Base-by-base conservation (phyloP, 495 filamentous ascomycete species). In the Margaritispora aquatica region DNA sequence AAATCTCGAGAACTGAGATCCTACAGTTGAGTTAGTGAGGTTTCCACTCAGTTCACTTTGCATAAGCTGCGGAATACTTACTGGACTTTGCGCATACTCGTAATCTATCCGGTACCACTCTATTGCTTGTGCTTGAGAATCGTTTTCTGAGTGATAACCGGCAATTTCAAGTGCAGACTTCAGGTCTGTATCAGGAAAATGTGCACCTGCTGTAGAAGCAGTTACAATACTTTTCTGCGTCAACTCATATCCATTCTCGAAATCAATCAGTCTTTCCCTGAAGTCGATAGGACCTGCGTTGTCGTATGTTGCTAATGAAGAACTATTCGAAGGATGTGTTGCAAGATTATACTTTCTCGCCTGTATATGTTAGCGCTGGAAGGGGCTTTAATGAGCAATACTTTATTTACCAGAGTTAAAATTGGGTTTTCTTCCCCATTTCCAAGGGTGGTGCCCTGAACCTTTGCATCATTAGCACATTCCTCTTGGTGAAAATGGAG, bases 351-450 rank as follows among this genome's bases (percentile, higher is more conserved):
- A 85, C 67, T 88, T 84, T 88, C 76, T 8, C 83, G 82, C 48
- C 26, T 9, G 21, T 10, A 10, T 8, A 8, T 44, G 17, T 17
- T 44, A n/a, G 3, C 4, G 17, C 3, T 44, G 19, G 26, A 11
- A 51, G 4, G 9, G 22, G 21, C n/a, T 51, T 8, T 27, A 51
- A n/a, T 4, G 24, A 10, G 20, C 21, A 22, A 8, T n/a, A 51
- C 7, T 22, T 24, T 8, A 22, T 21, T 24, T 51, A 27, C 48
- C 57, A 90, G 69, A 27, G 74, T 78, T 85, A 86, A 89, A 54
- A 90, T 81, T 0, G 88, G 88, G 56, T 91, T 91, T 58, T 86
- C 77, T 4, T 80, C 79, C 1, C 82, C 83, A 29, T 73, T 75
- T 23, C 69, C 61, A 3, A 73, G 77, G 1, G 80, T 85, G 5